Evolutionary conservation across 257 asterid genomes (phyloP), one percentile per base, ranked within the genome.

Genomic region (Petrea volubilis): DNA sequence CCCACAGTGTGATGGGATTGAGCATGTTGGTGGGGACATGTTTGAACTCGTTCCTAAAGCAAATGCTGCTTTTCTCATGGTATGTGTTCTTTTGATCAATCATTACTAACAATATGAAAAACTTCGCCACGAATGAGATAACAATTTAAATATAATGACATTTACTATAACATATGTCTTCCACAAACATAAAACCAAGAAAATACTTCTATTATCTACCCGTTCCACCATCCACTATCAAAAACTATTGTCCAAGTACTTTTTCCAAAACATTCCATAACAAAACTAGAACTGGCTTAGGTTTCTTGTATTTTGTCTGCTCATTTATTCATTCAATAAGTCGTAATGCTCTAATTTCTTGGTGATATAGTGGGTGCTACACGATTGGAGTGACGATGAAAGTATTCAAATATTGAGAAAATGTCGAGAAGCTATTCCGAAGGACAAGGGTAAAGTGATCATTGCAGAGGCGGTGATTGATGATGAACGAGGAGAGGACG

Each of bases 371-470:
- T 84, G 80, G 87, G 90, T 86, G 25, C 61, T 90, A 17, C 96
- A 90, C 52, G 95, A 90, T 55, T 90, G 96, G 95, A 80, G 88
- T 23, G 96, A 90, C 34, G 90, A 84, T 0, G 91, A 90, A 53
- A 87, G 96, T 73, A 76, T 85, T 52, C 51, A 28, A 7, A 85
- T 90, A 57, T 18, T 90, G 64, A 80, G 36, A 6, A 90, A 84
- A 17, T 85, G 92, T 18, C 69, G 78, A 50, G 91, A 88, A 60
- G 89, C 92, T 0, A 60, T 87, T 59, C 84, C 93, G 0, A 17
- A 43, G 27, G 78, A 77, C 38, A 79, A 29, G 0, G 88, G 85
- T 18, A 90, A 87, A 64, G 85, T 90, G 70, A 87, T 90, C 17
- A 86, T 90, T 0, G 87, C 81, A 9, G 95, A 90, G 82, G 90